A percentile compares a stretch with the other conserved stretches of the same genome.
phyloP scores from a whole-genome alignment of 2,329 filamentous ascomycete genomes.

The Ceratocystis variospora region DNA sequence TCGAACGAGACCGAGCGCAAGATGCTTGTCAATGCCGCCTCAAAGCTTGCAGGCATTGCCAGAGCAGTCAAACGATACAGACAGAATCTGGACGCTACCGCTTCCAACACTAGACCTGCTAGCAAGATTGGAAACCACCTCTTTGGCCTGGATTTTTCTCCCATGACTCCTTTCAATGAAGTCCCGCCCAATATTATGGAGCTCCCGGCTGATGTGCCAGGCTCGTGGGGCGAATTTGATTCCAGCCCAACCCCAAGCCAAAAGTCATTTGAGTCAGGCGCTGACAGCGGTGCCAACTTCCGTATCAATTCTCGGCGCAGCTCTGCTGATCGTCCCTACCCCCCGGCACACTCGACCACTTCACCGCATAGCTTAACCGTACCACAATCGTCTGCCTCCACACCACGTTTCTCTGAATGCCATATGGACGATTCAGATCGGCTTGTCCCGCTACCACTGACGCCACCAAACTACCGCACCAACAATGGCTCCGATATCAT shows the following conservation, averaged over 20 bases:
- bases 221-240: conserved; percentile 26
- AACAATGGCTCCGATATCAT: conserved; percentile 55
- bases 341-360: conserved; percentile 24
- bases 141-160: conserved; percentile 18
- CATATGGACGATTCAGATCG: conserved; percentile 36
- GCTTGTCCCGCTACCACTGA: conserved; percentile 42
- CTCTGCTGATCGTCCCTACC: conserved; percentile 35
- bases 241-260: conserved; percentile 31
- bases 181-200: conserved; percentile 34
- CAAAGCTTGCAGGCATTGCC: conserved; percentile 71
- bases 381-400: conserved; percentile 26
- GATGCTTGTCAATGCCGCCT: conserved; percentile 62
- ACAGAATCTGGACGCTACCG: background rate
- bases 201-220: conserved; percentile 43
- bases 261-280: conserved; percentile 44
- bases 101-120: background rate
- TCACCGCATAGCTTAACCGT: conserved; percentile 24
- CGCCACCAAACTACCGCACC: conserved; percentile 44
- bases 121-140: background rate
- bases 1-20: conserved; percentile 56
- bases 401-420: conserved; percentile 22
- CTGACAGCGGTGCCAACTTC: conserved; percentile 34
- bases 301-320: conserved; percentile 34
- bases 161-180: background rate
- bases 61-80: conserved; percentile 48